Evolutionary conservation across 78 protist genomes (phyloP), one percentile per base, ranked within the genome.

Genomic region (Capsaspora owczarzaki): DNA sequence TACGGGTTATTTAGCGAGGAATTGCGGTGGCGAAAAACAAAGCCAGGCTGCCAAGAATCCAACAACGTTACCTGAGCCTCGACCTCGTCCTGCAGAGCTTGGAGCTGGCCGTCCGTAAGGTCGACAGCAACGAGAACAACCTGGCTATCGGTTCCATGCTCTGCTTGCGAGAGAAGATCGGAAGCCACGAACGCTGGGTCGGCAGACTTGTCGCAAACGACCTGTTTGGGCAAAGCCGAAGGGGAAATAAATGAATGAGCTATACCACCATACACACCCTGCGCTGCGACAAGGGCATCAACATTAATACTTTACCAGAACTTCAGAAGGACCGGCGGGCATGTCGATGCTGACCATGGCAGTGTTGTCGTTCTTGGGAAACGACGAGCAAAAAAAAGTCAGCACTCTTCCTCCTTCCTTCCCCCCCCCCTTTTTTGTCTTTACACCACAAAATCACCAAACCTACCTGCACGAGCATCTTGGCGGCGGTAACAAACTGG

Each of bases 281-380:
- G n/a, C n/a, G n/a, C n/a, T n/a, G n/a, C n/a, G 35, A 63, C 19
- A 49, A 16, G 16, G 16, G 16, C n/a, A 49, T 49, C 10, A 49
- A 20, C 56, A 49, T 16, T 49, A 10, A 16, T 16, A 16, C 10
- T 29, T 2, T 12, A 56, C 66, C 66, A 56, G 2, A 5, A 74
- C 82, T 35, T 90, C 91, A 0, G 90, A 85, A 0, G 93, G 93
- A 0, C 95, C 95, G 1, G 95, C 95, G 44, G 86, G 87, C 93
- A 89, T 92, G 80, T 92, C 95, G 61, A 92, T 92, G 51, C 85
- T 80, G n/a, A 80, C 76, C 29, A 23, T 47, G 38, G 75, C 87
- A 0, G 40, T 51, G 79, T 27, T 31, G 69, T 77, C 81, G 33
- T 77, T 77, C 81, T 77, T n/a, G n/a, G n/a, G n/a, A n/a, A n/a